Evolutionary conservation across 352 stramenopile species (phyloP), one percentile per base, ranked within the genome.

Genomic region (Phytophthora pistaciae): DNA sequence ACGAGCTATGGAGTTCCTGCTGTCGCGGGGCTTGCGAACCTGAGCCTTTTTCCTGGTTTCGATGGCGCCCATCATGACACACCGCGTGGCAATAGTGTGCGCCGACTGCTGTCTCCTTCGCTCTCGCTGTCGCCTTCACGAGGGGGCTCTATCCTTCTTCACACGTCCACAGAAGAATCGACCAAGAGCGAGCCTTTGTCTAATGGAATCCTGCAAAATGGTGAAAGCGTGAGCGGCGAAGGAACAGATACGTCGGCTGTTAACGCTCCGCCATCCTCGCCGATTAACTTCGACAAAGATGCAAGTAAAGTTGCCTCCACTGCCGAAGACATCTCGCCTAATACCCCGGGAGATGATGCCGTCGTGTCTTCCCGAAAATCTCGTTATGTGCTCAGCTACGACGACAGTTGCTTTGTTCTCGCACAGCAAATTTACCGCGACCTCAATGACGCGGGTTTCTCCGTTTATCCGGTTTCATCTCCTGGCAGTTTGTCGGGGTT

Each of bases 351-450:
- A 3, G 29, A 60, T 23, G 18, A 66, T 6, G 50, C n/a, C 25
- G 20, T 50, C 10, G 40, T 14, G n/a, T 44, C 36, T 29, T 62
- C 65, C 25, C 55, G 50, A 52, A 71, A 60, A 52, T 79, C 77
- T 18, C 78, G 86, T 0, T 94, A 85, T 55, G 76, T 91, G 58
- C 79, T 94, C 58, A 92, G 83, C 72, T 94, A 90, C 46, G 86
- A 91, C 61, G 80, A 83, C 16, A 88, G 68, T 44, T 94, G 84
- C 64, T 84, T 80, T 44, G 55, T 81, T 4, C 71, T 94, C 3
- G 86, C 83, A 14, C 68, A 68, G 36, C 72, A 77, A 52, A 83
- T 94, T 54, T 84, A 81, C 54, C 55, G 82, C 5, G 84, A 94
- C 66, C 76, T 94, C 36, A 67, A 68, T 3, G 68, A 68, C 5